Evolutionary conservation across 1,139 yeast species (phyloP), one percentile per base, ranked within the genome.

Genomic region (Insectozyma bohioensis): DNA sequence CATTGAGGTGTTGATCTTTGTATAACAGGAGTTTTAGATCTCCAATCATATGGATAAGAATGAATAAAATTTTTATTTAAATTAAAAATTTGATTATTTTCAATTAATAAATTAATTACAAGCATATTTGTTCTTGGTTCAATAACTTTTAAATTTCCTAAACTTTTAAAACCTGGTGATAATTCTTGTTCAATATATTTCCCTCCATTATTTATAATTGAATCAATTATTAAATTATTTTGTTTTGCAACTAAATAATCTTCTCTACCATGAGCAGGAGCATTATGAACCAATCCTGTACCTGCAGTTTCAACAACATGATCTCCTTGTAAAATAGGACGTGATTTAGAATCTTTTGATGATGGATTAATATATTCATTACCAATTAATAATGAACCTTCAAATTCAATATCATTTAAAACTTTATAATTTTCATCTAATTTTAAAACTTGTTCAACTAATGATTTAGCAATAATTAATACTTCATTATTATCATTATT

Each of bases 191-290:
- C 70, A 3, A 62, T 56, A 49, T 81, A 87, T 41, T 67, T 67
- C 1, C 98, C 98, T 35, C 66, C 61, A 37, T 73, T 75, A 51
- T 92, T 88, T 2, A 92, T 95, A 0, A 92, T 86, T 0, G 97
- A 86, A 40, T 67, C 73, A 1, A 86, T 75, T 7, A 60, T 66
- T 20, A 94, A 67, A 1, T 66, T 67, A 41, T 83, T 62, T 14
- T 67, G 58, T 38, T 72, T 60, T 16, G 95, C 94, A 19, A 84
- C 69, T 15, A 82, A 51, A 53, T 86, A 90, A 63, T 92, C 99
- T 45, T 94, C 98, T 49, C 82, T 78, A 47, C 99, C 99, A 56
- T 92, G 98, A 0, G 97, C 97, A 2, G 98, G 97, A 0, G 98
- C 97, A 12, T 88, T 85, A 51, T 92, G 99, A 1, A 92, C 99